Percentiles rank a stretch among this genome's conserved stretches.
Conservation (phyloP, 352 stramenopile genomes). For the Globisporangium perplexum region DNA sequence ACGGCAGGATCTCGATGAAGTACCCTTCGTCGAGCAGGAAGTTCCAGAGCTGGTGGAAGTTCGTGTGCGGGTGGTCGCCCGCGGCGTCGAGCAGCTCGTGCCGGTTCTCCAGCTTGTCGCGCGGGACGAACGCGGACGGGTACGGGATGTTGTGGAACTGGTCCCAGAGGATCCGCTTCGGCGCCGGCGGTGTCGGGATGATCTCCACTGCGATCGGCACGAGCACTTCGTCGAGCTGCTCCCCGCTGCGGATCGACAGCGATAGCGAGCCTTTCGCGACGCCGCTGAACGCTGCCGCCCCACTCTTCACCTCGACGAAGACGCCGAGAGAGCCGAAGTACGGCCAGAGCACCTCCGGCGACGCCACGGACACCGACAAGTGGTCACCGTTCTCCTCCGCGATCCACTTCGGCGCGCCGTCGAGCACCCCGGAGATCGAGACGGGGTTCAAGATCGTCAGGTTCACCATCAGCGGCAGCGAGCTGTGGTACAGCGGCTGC, state of each 20-base stretch:
- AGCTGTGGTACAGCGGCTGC: constrained; percentile 70
- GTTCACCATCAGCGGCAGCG: constrained; percentile 74
- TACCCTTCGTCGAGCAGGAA: constrained; percentile 58
- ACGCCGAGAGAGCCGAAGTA: constrained; percentile 69
- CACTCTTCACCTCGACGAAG: constrained; percentile 55
- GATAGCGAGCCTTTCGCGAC: constrained; percentile 34
- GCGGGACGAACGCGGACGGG: constrained; percentile 71
- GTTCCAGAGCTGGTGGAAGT: constrained; percentile 83
- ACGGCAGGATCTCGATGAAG: constrained; percentile 75
- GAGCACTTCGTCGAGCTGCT: constrained; percentile 31
- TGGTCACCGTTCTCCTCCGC: constrained; percentile 38
- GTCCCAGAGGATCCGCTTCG: constrained; percentile 77
- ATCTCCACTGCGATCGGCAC: constrained; percentile 45
- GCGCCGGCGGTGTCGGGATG: constrained; percentile 35
- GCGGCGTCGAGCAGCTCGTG: constrained; percentile 66
- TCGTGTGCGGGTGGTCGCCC: constrained; percentile 82
- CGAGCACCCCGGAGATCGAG: constrained; percentile 40
- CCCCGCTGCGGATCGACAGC: constrained; percentile 38
- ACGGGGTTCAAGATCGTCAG: constrained; percentile 76
- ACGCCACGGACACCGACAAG: constrained; percentile 41
- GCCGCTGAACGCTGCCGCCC: constrained; percentile 29
- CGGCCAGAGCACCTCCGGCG: constrained; percentile 48
- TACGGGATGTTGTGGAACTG: constrained; percentile 88
- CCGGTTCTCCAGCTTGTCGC: constrained; percentile 66
- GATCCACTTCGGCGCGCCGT: constrained; percentile 45